Evolutionary conservation across 177 flowering plant genomes (phyloP).

Genomic region (Vitis hybrid): DNA sequence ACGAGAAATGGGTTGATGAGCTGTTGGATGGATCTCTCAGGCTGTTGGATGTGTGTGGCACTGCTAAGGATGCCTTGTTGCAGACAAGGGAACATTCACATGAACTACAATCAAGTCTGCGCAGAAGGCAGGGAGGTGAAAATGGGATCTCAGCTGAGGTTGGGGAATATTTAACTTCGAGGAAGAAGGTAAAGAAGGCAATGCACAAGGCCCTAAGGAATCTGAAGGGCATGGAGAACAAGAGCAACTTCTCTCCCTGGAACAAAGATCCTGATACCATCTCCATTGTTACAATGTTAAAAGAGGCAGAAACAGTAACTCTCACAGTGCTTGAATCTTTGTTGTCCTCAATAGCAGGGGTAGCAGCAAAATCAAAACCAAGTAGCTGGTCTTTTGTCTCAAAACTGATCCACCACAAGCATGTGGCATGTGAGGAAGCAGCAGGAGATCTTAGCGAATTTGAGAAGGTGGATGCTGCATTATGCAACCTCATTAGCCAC

Average conservation of each 20-base stretch:
- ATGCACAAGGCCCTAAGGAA: too few relatives aligned
- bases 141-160: too few relatives aligned
- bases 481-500: slow-evolving; percentile 2
- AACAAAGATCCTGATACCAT: too few relatives aligned
- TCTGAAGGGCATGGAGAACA: too few relatives aligned
- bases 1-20: slow-evolving; percentile 6
- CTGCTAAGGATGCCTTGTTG: slow-evolving; percentile 19
- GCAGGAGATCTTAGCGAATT: slow-evolving; percentile 13
- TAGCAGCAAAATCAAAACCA: slow-evolving; percentile 7
- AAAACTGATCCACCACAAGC: slow-evolving; percentile 22
- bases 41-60: slow-evolving; percentile 30
- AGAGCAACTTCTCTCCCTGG: too few relatives aligned
- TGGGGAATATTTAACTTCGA: too few relatives aligned
- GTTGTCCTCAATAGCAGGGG: slow-evolving; percentile 10
- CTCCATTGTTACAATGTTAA: too few relatives aligned
- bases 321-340: slow-evolving; percentile 15
- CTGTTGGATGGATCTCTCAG: slow-evolving; percentile 27
- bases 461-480: slow-evolving; percentile 22
- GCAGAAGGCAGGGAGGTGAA: slow-evolving; percentile 17
- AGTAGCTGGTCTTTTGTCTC: slow-evolving; percentile 17
- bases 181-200: too few relatives aligned
- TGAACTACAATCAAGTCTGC: slow-evolving; percentile 26
- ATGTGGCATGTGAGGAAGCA: slow-evolving; percentile 15
- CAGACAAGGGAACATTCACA: slow-evolving; percentile 26
- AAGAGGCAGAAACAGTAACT: too few relatives aligned